Evolutionary conservation across 768 basidiomycete genomes (phyloP).

Genomic region (Cantharellus cinnabarinus): DNA sequence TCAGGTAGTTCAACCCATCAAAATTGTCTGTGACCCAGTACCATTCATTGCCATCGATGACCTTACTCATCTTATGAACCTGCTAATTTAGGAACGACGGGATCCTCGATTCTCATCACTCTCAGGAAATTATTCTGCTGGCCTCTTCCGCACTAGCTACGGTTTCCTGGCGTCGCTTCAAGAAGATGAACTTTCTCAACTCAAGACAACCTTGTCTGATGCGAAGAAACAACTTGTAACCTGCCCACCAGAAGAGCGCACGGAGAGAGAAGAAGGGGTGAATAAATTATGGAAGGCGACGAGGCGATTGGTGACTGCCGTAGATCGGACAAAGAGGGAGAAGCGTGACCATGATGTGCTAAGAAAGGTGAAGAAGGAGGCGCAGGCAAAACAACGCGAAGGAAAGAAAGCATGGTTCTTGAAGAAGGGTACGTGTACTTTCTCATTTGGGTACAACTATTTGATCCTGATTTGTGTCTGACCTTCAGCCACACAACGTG

Average conservation of each 20-base stretch:
- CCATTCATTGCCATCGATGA: not conserved
- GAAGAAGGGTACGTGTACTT: slow-evolving; percentile 43
- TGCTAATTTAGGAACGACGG: slow-evolving; percentile 36
- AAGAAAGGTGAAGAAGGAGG: slow-evolving; percentile 29
- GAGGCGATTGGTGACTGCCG: slow-evolving; percentile 54
- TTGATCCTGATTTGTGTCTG: not conserved
- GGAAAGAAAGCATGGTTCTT: slow-evolving; percentile 77
- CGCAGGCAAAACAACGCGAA: slow-evolving; percentile 41
- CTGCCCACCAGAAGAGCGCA: slow-evolving; percentile 38
- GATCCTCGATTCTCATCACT: slow-evolving; percentile 74
- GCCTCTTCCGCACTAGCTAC: slow-evolving; percentile 52
- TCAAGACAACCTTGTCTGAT: slow-evolving; percentile 44
- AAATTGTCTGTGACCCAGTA: slow-evolving; percentile 28
- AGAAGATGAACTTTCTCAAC: slow-evolving; percentile 36
- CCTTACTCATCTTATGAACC: not conserved
- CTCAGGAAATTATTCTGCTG: slow-evolving; percentile 42
- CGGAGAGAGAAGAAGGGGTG: slow-evolving; percentile 48
- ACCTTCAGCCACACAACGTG: slow-evolving; percentile 50
- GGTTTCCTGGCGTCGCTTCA: slow-evolving; percentile 52
- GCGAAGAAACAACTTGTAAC: slow-evolving; percentile 43
- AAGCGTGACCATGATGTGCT: slow-evolving; percentile 53
- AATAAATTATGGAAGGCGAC: slow-evolving; percentile 47
- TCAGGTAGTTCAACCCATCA: slow-evolving; percentile 44
- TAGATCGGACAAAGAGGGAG: slow-evolving; percentile 52
- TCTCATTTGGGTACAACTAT: not conserved